A percentile compares a stretch with the other conserved stretches of the same genome.
These are phyloP conservation scores for Ciborinia camelliae DNA, from an alignment of 2,329 filamentous ascomycete species.

Conservation along the genomic window DNA sequence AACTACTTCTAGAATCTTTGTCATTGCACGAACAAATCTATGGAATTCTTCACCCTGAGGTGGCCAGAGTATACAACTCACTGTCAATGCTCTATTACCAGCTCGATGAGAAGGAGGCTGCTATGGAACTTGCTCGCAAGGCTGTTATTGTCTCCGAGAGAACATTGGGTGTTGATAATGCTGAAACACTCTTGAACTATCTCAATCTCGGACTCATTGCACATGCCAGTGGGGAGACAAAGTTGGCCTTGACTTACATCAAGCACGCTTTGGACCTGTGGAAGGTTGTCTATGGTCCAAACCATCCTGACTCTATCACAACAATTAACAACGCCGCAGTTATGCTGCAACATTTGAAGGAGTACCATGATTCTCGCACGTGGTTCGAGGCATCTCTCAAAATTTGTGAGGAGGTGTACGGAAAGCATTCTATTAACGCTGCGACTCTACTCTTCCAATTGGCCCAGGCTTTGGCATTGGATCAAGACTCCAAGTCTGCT, in stretches of 20 bases:
- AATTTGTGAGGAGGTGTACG: conserved; percentile 86
- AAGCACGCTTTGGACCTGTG: conserved; percentile 91
- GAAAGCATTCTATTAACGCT: conserved; percentile 84
- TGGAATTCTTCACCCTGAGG: conserved; percentile 93
- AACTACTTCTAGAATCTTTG: conserved; percentile 90
- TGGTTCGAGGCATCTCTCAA: conserved; percentile 95
- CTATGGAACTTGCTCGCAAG: conserved; percentile 92
- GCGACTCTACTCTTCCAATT: conserved; percentile 96
- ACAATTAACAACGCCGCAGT: conserved; percentile 98
- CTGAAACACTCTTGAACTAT: conserved; percentile 92
- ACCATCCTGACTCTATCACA: conserved; percentile 96
- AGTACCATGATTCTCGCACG: conserved; percentile 87
- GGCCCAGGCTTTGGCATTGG: conserved; percentile 90
- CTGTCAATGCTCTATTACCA: conserved; percentile 95
- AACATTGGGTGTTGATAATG: conserved; percentile 87
- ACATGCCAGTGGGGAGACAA: conserved; percentile 87
- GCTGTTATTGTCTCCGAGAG: conserved; percentile 94
- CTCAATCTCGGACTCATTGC: conserved; percentile 93
- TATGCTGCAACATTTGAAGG: conserved; percentile 94
- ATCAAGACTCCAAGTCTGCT: conserved; percentile 88
- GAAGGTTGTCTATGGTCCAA: conserved; percentile 93
- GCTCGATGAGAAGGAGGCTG: conserved; percentile 94
- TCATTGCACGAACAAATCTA: conserved; percentile 98
- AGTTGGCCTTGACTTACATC: conserved; percentile 80
- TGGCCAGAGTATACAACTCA: conserved; percentile 91